Conservation (phyloP, 768 basidiomycete species). For the Inosperma sp. region DNA sequence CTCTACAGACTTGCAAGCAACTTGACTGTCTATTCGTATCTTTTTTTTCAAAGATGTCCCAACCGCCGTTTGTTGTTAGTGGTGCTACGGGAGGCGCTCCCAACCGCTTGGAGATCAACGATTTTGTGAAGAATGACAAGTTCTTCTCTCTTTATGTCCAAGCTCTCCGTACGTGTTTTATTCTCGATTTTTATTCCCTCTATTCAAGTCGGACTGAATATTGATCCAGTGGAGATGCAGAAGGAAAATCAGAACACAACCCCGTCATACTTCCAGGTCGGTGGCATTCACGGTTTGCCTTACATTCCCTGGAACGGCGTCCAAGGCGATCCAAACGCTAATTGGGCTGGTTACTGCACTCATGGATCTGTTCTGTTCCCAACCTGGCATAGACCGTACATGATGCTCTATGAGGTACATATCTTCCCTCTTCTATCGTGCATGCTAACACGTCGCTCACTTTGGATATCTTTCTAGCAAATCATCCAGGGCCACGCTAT, state of each 20-base stretch:
- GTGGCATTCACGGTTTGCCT: constrained; percentile 49
- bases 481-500: constrained; percentile 37
- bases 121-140: constrained; percentile 38
- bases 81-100: constrained; percentile 16
- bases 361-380: constrained; percentile 52
- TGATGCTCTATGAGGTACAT: constrained; percentile 45
- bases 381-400: constrained; percentile 53
- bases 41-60: too few relatives aligned
- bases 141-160: constrained; percentile 17
- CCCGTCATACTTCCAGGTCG: constrained; percentile 40
- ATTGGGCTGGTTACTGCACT: constrained; percentile 48
- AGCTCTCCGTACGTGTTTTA: neutral
- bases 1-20: too few relatives aligned
- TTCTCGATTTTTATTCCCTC: neutral
- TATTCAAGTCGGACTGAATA: neutral
- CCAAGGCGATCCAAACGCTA: constrained; percentile 20
- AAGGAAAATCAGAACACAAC: neutral
- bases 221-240: constrained; percentile 7
- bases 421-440: neutral
- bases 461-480: constrained; percentile 41
- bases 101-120: constrained; percentile 42
- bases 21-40: too few relatives aligned
- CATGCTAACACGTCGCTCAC: neutral
- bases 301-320: constrained; percentile 40
- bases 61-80: too few relatives aligned